Base-by-base conservation (phyloP, 1,284 basidiomycete species). In the Sporisorium exsertum region DNA sequence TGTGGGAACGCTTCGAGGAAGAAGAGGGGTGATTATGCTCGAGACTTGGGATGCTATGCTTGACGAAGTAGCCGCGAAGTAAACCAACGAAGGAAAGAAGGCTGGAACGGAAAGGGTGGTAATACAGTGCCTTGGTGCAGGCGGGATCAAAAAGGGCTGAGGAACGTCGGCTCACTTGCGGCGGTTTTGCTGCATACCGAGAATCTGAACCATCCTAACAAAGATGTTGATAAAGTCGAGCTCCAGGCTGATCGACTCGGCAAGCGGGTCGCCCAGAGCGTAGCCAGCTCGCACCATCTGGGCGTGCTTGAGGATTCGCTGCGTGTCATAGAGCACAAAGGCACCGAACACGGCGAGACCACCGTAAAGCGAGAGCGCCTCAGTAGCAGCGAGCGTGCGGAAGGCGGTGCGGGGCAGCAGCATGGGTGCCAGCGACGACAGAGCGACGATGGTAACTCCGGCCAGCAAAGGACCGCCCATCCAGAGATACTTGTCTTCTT, bases 311-410 rank as follows among this genome's bases (percentile, higher is more conserved):
- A 95, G 85, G 58, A 95, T 93, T 85, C 94, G 27, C 91, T 93
- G 84, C 90, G 92, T 84, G 92, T 95, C 94, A 81, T 91, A 95
- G 33, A 95, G 90, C 18, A 94, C 91, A 79, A 95, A 93, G 35
- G 92, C 93, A 61, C 91, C 88, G 83, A 96, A 95, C 4, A 96
- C 92, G 27, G 92, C 94, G 40, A 95, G 88, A 66, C 94, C 93
- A 58, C 93, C 93, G 77, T 87, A 86, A 1, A 95, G 89, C 27
- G 91, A 92, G 63, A 96, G 89, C 1, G 91, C 87, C 87, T 96
- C 94, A 5, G 92, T 88, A 49, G 92, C 87, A 6, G 92, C 92
- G 27, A 95, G 88, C 24, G 91, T 89, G 64, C 93, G 90, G 69
- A 93, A 87, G 58, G 92, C 92, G 43, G 87, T 87, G 62, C 93